Evolutionary conservation across 768 basidiomycete species (phyloP), one percentile per base, ranked within the genome.

Genomic region (Hydnomerulius pinastri): DNA sequence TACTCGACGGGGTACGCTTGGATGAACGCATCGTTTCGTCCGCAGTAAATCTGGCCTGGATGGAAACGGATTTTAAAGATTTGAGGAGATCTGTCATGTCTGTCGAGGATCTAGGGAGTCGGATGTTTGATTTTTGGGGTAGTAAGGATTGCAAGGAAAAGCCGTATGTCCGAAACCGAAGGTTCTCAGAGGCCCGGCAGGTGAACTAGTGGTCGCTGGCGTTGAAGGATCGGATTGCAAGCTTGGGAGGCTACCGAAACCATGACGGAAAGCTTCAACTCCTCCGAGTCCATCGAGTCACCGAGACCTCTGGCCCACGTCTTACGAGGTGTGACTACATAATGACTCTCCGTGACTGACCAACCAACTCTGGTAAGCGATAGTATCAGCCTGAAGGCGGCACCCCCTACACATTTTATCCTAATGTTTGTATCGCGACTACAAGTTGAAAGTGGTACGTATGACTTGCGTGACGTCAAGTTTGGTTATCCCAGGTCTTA

Each of bases 1-100:
- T 92, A 57, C 74, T 80, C 11, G 80, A 73, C 11, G 61, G 46
- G 1, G 57, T 49, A 30, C 66, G 66, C 47, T 64, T 67, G 27
- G 48, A 52, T 18, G 48, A 21, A 18, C 59, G 63, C 53, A 57
- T 50, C 27, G 32, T 35, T 35, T 63, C 61, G n/a, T 57, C 54
- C 32, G 18, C 41, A 21, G 25, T 8, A 30, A 25, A 35, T 25
- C 17, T 56, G 50, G 23, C 10, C 15, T 21, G 35, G n/a, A 30
- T 48, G 28, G 21, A 13, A 3, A 10, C 27, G 27, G 60, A 32
- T 54, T 43, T 58, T 20, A 50, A 7, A 17, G 41, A 25, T 7
- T 53, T 56, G 32, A 43, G 57, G 27, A 33, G 43, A 48, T 61
- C 58, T 23, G 42, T 46, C 55, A 59, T 58, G 12, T 35, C 27